Evolutionary conservation across 176 grass and related monocot species (phyloP).

Genomic region (Raddia distichophylla): DNA sequence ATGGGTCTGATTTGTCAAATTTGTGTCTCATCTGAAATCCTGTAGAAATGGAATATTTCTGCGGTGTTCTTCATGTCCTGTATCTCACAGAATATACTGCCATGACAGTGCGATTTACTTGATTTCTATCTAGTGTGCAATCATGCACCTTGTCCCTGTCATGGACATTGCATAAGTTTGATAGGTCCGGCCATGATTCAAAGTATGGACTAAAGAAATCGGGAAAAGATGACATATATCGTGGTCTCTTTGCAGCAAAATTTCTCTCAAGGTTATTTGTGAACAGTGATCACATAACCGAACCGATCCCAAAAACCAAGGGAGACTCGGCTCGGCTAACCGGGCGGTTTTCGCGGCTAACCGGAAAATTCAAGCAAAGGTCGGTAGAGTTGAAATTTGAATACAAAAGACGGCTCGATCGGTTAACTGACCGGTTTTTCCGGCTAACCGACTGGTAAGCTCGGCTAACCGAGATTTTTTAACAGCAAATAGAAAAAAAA

Average conservation of each 20-base stretch:
- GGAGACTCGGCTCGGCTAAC: too few species aligned
- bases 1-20: not conserved
- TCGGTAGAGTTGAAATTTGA: too few species aligned
- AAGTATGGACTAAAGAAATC: not conserved
- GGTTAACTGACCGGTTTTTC: too few species aligned
- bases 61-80: not conserved
- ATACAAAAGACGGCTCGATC: too few species aligned
- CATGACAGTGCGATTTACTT: slow-evolving; percentile 5
- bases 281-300: too few species aligned
- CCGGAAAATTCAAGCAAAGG: too few species aligned
- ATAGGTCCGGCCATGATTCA: not conserved
- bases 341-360: too few species aligned
- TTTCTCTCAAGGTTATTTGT: not conserved
- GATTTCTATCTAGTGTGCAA: not conserved
- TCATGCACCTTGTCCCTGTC: not conserved
- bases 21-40: not conserved
- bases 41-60: not conserved
- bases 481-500: too few species aligned
- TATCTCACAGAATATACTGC: not conserved
- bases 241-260: not conserved
- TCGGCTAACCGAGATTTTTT: too few species aligned
- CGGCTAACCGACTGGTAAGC: too few species aligned
- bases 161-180: not conserved
- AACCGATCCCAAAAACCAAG: too few species aligned
- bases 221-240: not conserved